These are phyloP conservation scores for Aquanectria penicillioides DNA, from an alignment of 2,329 filamentous ascomycete genomes.

Conservation along the genomic window DNA sequence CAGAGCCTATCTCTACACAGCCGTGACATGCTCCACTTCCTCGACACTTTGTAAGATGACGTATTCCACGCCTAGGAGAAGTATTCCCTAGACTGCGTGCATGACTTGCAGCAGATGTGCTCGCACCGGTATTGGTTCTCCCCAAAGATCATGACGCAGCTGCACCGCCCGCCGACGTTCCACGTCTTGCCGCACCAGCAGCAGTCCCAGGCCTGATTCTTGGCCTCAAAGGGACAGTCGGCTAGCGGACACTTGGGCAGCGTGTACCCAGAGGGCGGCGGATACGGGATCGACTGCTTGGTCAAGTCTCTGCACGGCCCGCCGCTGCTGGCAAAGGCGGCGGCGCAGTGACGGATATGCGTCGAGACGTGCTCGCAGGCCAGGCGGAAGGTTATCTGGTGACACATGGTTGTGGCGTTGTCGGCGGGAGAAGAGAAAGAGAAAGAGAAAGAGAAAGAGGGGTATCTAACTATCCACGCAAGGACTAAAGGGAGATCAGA, in stretches of 20 bases:
- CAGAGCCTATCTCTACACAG: too few relatives aligned
- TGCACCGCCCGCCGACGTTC: conserved; percentile 61
- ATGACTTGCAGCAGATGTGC: conserved; percentile 64
- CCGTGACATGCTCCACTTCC: too few relatives aligned
- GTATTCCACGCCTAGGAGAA: conserved; percentile 27
- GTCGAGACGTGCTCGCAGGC: conserved; percentile 62
- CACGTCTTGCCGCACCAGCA: conserved; percentile 66
- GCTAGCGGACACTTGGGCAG: conserved; percentile 56
- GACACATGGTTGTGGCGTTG: conserved; percentile 54
- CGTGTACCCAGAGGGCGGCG: conserved; percentile 56
- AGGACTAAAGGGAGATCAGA: background rate
- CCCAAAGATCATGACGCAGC: conserved; percentile 63
- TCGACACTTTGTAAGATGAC: background rate
- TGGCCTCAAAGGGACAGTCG: conserved; percentile 60
- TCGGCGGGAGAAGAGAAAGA: background rate
- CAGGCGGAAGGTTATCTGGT: conserved; percentile 60
- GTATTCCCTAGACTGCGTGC: conserved; percentile 54
- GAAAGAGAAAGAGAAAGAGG: too few relatives aligned
- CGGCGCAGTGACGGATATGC: conserved; percentile 55
- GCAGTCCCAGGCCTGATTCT: conserved; percentile 63
- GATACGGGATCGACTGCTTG: conserved; percentile 56
- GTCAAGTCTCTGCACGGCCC: conserved; percentile 56
- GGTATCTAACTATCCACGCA: background rate
- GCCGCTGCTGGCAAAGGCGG: conserved; percentile 48
- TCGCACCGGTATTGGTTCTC: conserved; percentile 61